Evolutionary conservation across 148 eudicot species (phyloP).

Genomic region (Camellia sinensis): DNA sequence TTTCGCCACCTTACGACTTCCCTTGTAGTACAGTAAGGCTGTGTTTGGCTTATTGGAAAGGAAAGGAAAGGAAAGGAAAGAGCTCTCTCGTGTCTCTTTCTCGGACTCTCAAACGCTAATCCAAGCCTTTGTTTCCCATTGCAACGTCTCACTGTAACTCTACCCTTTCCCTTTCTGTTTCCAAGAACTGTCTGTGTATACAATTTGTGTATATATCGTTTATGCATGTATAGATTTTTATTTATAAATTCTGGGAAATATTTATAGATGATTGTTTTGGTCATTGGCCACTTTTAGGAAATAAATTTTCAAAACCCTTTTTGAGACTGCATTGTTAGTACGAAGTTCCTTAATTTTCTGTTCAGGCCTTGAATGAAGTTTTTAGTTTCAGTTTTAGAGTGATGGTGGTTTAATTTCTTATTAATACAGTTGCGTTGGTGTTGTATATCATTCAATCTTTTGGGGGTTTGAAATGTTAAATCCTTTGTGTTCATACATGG

Average conservation of each 20-base stretch:
- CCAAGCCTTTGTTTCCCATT: background rate
- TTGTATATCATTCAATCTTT: background rate
- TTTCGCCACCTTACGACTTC: background rate
- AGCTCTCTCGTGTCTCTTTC: background rate
- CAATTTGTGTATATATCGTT: background rate
- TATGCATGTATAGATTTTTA: background rate
- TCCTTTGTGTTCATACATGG: background rate
- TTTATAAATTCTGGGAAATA: background rate
- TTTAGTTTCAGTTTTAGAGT: background rate
- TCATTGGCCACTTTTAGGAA: background rate
- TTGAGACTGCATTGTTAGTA: background rate
- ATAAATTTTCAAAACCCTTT: background rate
- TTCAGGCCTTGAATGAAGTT: background rate
- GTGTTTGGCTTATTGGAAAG: background rate
- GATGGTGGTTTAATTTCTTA: background rate
- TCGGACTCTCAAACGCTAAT: background rate
- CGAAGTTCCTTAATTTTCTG: background rate
- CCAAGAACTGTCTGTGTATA: background rate
- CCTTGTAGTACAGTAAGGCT: background rate
- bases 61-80: background rate
- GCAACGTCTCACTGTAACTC: slow-evolving; percentile 7
- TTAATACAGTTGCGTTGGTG: background rate
- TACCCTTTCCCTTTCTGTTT: background rate
- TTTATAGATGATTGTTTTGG: background rate
- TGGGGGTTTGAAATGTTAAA: background rate